phyloP scores from a whole-genome alignment of 352 stramenopile species.

The Pythium myriotylum region DNA sequence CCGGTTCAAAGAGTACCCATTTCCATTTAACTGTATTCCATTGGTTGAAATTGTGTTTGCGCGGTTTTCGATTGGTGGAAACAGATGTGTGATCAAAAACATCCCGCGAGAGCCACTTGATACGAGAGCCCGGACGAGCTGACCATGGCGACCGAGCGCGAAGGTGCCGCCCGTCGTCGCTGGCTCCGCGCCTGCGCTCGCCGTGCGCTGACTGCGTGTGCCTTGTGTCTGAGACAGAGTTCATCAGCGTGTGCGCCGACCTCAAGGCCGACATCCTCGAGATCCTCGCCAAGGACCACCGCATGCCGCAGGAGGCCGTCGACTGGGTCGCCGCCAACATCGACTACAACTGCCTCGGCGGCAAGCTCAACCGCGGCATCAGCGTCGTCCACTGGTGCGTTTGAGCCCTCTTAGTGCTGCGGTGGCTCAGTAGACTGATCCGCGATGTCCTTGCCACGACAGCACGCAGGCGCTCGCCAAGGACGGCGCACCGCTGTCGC shows the following conservation, averaged over 20 bases:
- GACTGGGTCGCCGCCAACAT: conserved; percentile 86
- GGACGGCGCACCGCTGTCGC: conserved; percentile 44
- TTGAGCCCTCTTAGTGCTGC: no score
- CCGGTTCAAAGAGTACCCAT: conserved; percentile 16
- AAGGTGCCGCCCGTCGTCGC: conserved; percentile 26
- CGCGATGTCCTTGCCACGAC: no score
- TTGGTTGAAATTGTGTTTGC: conserved; percentile 14
- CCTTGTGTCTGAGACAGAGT: conserved; percentile 76
- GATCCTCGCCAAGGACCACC: conserved; percentile 59
- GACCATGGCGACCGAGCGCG: conserved; percentile 23
- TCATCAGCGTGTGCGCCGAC: conserved; percentile 67
- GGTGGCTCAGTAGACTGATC: no score
- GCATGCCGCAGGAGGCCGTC: conserved; percentile 77
- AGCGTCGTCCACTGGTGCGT: conserved; percentile 92
- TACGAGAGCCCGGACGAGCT: background rate
- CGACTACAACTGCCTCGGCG: conserved; percentile 97
- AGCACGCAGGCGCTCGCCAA: conserved; percentile 68
- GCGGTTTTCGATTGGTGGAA: background rate
- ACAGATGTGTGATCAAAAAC: conserved; percentile 15
- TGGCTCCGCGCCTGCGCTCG: no score
- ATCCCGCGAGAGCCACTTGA: no score
- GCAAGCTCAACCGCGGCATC: conserved; percentile 98
- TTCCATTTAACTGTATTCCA: conserved; percentile 10
- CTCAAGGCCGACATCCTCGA: conserved; percentile 83
- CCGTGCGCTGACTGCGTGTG: no score